Base-by-base conservation (phyloP, 192 early-diverging fungal species). In the Entomortierella lignicola region DNA sequence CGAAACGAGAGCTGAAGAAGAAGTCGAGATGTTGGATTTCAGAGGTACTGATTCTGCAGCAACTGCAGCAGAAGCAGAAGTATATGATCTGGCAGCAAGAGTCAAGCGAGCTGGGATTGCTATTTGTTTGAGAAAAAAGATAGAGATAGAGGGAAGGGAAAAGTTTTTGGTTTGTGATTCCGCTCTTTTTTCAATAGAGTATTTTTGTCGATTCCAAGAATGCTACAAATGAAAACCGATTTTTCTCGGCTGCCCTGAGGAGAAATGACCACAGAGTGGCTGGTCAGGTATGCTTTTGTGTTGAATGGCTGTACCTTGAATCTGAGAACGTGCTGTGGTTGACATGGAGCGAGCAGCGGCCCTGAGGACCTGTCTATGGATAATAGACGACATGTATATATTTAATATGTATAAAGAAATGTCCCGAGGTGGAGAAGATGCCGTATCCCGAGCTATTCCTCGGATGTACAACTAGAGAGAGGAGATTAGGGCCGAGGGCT, bases 1-100 rank as follows among this genome's bases (percentile, higher is more conserved):
- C 21, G 55, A 65, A 17, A 70, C 75, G 8, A 70, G 6, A 1
- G 75, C 53, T 12, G 75, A 79, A 1, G 75, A 66, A 11, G 75
- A 53, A 32, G 63, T 55, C 10, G 75, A 79, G 55, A 79, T 57
- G 27, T 79, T 79, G 50, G 75, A 79, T 58, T 79, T 79, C 27
- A 79, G n/a, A 15, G 75, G 75, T 42, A 63, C 62, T 53, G 52
- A 6, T 5, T 55, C 34, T 32, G 69, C 51, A 7, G 67, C 31
- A 8, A 41, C 63, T 30, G 39, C 30, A 1, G 41, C 55, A 39
- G 50, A 31, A 13, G 70, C 44, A 50, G 59, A 57, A 39, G 67
- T 39, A 51, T 70, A 79, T 21, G 67, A 70, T 60, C 75, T 63
- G 21, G 66, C 68, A 21, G 67, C 50, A 32, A 70, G 18, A 17